phyloP scores from a whole-genome alignment of 768 basidiomycete species.

The Mycena rosella region DNA sequence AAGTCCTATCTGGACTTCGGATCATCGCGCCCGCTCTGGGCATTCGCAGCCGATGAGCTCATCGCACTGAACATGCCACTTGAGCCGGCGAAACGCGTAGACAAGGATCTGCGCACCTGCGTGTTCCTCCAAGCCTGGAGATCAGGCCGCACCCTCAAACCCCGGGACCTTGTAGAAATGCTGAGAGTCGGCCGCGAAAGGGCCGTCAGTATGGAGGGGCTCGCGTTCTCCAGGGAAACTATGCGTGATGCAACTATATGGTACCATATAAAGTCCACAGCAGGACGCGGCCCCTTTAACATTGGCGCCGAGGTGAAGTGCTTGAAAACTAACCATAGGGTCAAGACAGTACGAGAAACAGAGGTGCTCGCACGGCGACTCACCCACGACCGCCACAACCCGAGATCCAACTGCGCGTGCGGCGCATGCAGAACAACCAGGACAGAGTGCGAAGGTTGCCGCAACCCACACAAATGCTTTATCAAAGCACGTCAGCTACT shows the following conservation, averaged over 20 bases:
- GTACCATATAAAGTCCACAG: slow-evolving; percentile 23
- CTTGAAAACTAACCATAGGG: slow-evolving; percentile 12
- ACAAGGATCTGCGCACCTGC: too few species aligned
- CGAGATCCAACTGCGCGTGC: slow-evolving; percentile 23
- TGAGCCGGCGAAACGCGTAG: neutral
- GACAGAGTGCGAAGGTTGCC: neutral
- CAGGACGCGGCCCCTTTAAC: neutral
- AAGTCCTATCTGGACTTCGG: slow-evolving; percentile 14
- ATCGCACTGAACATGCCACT: neutral
- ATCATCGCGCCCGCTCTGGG: slow-evolving; percentile 5
- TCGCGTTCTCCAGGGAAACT: slow-evolving; percentile 26
- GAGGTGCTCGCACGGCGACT: slow-evolving; percentile 14
- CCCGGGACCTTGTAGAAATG: slow-evolving; percentile 20
- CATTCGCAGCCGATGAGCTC: slow-evolving; percentile 13
- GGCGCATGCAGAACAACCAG: slow-evolving; percentile 4
- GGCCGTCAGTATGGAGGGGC: slow-evolving; percentile 13
- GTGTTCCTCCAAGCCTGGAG: slow-evolving; percentile 19
- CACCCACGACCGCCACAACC: neutral
- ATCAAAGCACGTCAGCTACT: slow-evolving; percentile 9
- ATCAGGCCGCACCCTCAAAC: neutral
- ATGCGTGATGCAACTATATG: slow-evolving; percentile 20
- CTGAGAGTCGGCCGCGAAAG: slow-evolving; percentile 1
- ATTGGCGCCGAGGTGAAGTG: slow-evolving; percentile 4
- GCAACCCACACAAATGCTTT: slow-evolving; percentile 25
- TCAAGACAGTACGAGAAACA: slow-evolving; percentile 13